A percentile compares a stretch with the other conserved stretches of the same genome.
These are phyloP conservation scores for Tulasnella sp. DNA, from an alignment of 768 basidiomycete genomes.

Conservation along the genomic window DNA sequence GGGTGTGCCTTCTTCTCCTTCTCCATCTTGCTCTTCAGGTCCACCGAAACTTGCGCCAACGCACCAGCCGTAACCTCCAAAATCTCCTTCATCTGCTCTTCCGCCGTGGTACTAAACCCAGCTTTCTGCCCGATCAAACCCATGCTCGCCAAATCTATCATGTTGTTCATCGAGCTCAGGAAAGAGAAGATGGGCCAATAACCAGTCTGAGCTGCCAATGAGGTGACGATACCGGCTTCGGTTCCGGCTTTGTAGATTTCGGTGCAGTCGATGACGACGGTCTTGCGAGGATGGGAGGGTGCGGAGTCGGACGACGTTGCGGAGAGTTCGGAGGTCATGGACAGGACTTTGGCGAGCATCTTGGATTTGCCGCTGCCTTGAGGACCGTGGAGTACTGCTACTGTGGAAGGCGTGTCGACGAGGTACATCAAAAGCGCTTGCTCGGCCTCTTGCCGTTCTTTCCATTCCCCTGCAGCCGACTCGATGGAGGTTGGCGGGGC, in stretches of 20 bases:
- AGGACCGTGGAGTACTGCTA: conserved; percentile 74
- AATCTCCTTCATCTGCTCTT: conserved; percentile 77
- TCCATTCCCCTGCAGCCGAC: conserved; percentile 50
- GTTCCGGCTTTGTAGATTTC: conserved; percentile 60
- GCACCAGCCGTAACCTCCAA: conserved; percentile 69
- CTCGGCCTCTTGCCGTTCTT: conserved; percentile 75
- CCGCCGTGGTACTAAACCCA: conserved; percentile 69
- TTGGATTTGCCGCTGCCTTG: conserved; percentile 72
- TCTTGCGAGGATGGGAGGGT: conserved; percentile 40
- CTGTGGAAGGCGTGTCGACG: conserved; percentile 63
- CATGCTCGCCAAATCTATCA: conserved; percentile 86
- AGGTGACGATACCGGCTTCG: conserved; percentile 58
- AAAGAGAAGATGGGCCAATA: conserved; percentile 86
- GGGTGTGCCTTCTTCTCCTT: conserved; percentile 26
- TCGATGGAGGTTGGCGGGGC: conserved; percentile 25
- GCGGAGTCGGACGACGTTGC: neutral
- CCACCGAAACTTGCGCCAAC: conserved; percentile 34
- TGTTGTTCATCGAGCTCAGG: conserved; percentile 65
- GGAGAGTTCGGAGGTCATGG: neutral
- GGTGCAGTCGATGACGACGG: conserved; percentile 76
- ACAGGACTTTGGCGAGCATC: conserved; percentile 44
- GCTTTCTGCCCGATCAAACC: conserved; percentile 97
- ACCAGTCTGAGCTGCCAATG: conserved; percentile 74
- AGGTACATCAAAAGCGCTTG: conserved; percentile 61
- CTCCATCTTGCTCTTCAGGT: conserved; percentile 18